Evolutionary conservation across 1,139 yeast genomes (phyloP).

Genomic region (Pichia sorboxylosa): DNA sequence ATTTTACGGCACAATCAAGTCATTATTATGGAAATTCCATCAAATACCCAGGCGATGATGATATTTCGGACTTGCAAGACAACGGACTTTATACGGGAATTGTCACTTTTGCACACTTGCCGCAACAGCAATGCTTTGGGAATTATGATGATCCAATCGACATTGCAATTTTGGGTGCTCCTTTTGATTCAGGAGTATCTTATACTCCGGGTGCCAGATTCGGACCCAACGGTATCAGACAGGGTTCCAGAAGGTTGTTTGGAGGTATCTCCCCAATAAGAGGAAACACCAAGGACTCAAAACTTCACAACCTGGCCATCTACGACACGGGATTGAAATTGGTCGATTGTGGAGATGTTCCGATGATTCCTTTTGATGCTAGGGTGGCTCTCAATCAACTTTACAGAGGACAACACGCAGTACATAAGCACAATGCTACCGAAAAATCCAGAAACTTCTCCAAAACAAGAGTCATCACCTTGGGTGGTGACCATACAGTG

Average conservation of each 20-base stretch:
- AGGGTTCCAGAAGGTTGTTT: constrained; percentile 30
- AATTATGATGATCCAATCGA: constrained; percentile 23
- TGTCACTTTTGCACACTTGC: constrained; percentile 35
- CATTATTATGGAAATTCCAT: constrained; percentile 12
- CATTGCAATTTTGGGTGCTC: constrained; percentile 42
- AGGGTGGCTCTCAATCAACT: constrained; percentile 41
- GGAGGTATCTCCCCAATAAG: constrained; percentile 28
- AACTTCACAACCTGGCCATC: constrained; percentile 20
- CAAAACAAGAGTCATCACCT: constrained; percentile 30
- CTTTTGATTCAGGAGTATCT: constrained; percentile 40
- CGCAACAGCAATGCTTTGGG: constrained; percentile 30
- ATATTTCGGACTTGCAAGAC: constrained; percentile 19
- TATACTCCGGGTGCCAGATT: constrained; percentile 41
- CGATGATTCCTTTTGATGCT: constrained; percentile 46
- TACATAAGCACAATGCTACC: constrained; percentile 26
- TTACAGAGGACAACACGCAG: constrained; percentile 38
- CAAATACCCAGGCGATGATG: constrained; percentile 23
- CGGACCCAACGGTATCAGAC: constrained; percentile 38
- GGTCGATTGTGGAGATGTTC: constrained; percentile 46
- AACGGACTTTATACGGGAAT: constrained; percentile 30
- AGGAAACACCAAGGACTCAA: constrained; percentile 22
- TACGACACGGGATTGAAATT: constrained; percentile 23
- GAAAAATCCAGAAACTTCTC: constrained; percentile 11
- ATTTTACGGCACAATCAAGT: neutral
- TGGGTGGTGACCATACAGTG: constrained; percentile 52